phyloP scores from a whole-genome alignment of 176 grass and related monocot species.

The Puya raimondii region DNA sequence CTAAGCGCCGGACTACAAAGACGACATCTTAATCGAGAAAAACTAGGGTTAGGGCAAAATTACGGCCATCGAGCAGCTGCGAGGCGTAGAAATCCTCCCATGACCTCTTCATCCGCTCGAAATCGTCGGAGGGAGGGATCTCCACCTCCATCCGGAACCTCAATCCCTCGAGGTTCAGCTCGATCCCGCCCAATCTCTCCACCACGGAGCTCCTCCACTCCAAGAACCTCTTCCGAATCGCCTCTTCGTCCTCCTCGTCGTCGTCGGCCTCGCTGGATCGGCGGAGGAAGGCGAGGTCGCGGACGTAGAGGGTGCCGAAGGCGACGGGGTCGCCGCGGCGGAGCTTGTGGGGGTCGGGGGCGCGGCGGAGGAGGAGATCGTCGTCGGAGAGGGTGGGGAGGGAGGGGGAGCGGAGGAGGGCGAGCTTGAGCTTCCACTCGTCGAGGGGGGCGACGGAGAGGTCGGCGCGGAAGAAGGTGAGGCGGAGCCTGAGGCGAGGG shows the following conservation, averaged over 20 bases:
- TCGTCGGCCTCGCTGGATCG: slow-evolving; percentile 14
- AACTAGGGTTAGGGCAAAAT: slow-evolving; percentile 15
- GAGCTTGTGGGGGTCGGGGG: slow-evolving; percentile 74
- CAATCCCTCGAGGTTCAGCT: slow-evolving; percentile 74
- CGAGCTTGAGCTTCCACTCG: slow-evolving; percentile 79
- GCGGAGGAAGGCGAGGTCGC: slow-evolving; percentile 58
- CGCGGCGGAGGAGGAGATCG: slow-evolving; percentile 42
- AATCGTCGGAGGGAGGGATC: slow-evolving; percentile 54
- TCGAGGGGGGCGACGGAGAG: slow-evolving; percentile 65
- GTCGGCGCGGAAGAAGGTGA: slow-evolving; percentile 81
- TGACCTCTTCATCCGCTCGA: slow-evolving; percentile 61
- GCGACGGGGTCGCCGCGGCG: slow-evolving; percentile 73
- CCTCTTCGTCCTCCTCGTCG: slow-evolving; percentile 42
- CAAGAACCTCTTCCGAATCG: slow-evolving; percentile 29
- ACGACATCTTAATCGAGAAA: slow-evolving; percentile 18
- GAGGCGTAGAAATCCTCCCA: slow-evolving; percentile 90
- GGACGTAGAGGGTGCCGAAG: slow-evolving; percentile 55
- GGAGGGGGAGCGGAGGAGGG: slow-evolving; percentile 60
- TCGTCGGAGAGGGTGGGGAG: slow-evolving; percentile 42
- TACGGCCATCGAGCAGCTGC: slow-evolving; percentile 49
- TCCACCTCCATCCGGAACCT: slow-evolving; percentile 72
- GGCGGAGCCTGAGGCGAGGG: slow-evolving; percentile 63
- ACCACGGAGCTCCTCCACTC: slow-evolving; percentile 60
- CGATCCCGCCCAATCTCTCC: slow-evolving; percentile 57
- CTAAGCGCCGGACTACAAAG: not conserved